Percentiles rank a stretch among this genome's conserved stretches.
Evolutionary conservation across 164 flowering plant species (phyloP).

Genomic region (Nelumbo lutea): DNA sequence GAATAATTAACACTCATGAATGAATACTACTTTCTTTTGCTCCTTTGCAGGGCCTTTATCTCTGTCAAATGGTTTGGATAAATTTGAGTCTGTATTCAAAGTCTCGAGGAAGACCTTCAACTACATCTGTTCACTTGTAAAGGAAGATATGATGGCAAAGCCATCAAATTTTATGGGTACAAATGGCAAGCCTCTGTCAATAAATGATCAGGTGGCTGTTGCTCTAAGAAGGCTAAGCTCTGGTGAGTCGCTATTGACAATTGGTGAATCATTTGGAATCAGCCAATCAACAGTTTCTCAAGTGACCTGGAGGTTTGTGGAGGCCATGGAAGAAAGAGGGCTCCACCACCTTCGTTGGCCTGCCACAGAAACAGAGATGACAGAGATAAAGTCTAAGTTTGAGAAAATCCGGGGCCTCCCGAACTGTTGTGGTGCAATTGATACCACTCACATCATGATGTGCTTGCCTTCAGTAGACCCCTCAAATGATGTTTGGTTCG

Average conservation of each 20-base stretch:
- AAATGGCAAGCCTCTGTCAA: slow-evolving; percentile 47
- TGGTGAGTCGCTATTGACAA: slow-evolving; percentile 54
- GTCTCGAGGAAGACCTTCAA: slow-evolving; percentile 69
- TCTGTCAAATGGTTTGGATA: slow-evolving; percentile 36
- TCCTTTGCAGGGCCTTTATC: slow-evolving; percentile 42
- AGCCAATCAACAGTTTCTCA: slow-evolving; percentile 76
- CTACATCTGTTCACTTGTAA: slow-evolving; percentile 76
- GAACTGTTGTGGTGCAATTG: slow-evolving; percentile 85
- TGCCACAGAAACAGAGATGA: slow-evolving; percentile 47
- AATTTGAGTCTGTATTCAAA: slow-evolving; percentile 51
- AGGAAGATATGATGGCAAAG: slow-evolving; percentile 54
- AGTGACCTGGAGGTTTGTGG: slow-evolving; percentile 83
- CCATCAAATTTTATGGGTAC: slow-evolving; percentile 30
- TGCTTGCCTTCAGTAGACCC: slow-evolving; percentile 48
- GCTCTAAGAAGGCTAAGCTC: slow-evolving; percentile 78
- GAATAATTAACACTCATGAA: background rate
- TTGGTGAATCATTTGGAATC: slow-evolving; percentile 64
- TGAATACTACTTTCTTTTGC: slow-evolving; percentile 1
- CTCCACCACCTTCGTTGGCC: slow-evolving; percentile 82
- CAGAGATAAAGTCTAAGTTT: slow-evolving; percentile 54
- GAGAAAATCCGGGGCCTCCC: slow-evolving; percentile 76
- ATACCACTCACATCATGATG: slow-evolving; percentile 72
- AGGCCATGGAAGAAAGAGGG: slow-evolving; percentile 72
- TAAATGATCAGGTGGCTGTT: slow-evolving; percentile 71
- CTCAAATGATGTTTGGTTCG: slow-evolving; percentile 49